Conservation (phyloP, 805 yeast genomes). For the Blastobotrys muscicola region DNA sequence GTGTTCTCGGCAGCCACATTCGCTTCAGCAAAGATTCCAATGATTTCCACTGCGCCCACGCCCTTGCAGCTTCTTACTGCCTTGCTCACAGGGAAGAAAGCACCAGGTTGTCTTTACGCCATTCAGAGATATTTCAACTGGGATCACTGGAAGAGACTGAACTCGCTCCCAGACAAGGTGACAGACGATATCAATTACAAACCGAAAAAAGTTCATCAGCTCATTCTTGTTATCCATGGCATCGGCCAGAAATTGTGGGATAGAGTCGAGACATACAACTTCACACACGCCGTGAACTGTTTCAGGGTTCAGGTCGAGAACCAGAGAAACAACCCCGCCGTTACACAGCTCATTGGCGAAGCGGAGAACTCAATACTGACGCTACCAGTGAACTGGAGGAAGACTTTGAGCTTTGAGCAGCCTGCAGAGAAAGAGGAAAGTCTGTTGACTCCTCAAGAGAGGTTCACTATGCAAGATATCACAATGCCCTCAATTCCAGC, state of each 20-base stretch:
- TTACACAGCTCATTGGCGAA: constrained; percentile 13
- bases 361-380: constrained; percentile 19
- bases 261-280: constrained; percentile 71
- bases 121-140: constrained; percentile 26
- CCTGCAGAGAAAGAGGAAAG: constrained; percentile 5
- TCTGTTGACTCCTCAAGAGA: constrained; percentile 4
- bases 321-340: constrained; percentile 16
- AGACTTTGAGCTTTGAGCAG: constrained; percentile 37
- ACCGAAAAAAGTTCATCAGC: constrained; percentile 40
- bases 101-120: constrained; percentile 15
- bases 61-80: constrained; percentile 10
- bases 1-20: constrained; percentile 6
- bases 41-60: constrained; percentile 9
- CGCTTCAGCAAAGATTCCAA: constrained; percentile 9
- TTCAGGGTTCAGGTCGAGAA: constrained; percentile 28
- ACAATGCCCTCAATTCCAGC: constrained; percentile 73
- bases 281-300: constrained; percentile 55
- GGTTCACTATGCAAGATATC: constrained; percentile 43
- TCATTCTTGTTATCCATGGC: constrained; percentile 84
- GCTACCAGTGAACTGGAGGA: constrained; percentile 87
- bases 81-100: constrained; percentile 15
- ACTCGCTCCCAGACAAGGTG: constrained; percentile 20
- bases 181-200: constrained; percentile 19
- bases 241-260: constrained; percentile 85
- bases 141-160: constrained; percentile 22